Evolutionary conservation across 306 rosid species (phyloP), one percentile per base, ranked within the genome.

Genomic region (Casuarina cunninghamiana): DNA sequence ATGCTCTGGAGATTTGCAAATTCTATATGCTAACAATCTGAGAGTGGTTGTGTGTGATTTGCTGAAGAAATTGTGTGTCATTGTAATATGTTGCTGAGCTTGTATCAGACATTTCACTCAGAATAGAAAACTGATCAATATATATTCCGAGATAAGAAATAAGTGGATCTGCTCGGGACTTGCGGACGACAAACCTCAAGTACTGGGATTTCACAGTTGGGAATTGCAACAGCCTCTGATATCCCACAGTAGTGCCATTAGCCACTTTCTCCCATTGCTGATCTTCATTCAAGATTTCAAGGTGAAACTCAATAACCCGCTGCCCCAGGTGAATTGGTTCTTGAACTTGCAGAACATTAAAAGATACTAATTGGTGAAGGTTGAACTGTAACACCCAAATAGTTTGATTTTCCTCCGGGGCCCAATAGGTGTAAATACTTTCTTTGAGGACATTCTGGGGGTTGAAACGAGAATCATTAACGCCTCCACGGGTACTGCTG

Each of bases 271-370:
- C 82, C 97, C 97, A 94, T 37, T 71, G 65, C 46, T 89, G 87
- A 50, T 83, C 77, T 70, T 69, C 84, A 54, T 53, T 69, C 81
- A 82, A 71, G 0, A 81, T 82, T 79, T 94, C 96, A 6, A 94
- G 88, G 79, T 87, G 93, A 79, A 94, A 94, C 78, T 85, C 80
- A n/a, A 80, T 72, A 77, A 94, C 85, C 72, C 98, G 84, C 77
- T 94, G 98, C 49, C 98, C 98, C 95, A 94, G 86, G 12, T 92
- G 89, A 82, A 92, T 94, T 62, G 98, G 97, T 82, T 94, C 98
- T 87, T 94, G 95, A 78, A 92, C 41, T 83, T 77, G 78, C 79
- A 94, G 79, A 87, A 94, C 89, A 81, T 94, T 94, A 72, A 94
- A 94, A 46, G 91, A 79, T 17, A 88, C 86, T 15, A 71, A 43